Evolutionary conservation across 129 eudicot species (phyloP).

Genomic region (Helianthus tuberosus): DNA sequence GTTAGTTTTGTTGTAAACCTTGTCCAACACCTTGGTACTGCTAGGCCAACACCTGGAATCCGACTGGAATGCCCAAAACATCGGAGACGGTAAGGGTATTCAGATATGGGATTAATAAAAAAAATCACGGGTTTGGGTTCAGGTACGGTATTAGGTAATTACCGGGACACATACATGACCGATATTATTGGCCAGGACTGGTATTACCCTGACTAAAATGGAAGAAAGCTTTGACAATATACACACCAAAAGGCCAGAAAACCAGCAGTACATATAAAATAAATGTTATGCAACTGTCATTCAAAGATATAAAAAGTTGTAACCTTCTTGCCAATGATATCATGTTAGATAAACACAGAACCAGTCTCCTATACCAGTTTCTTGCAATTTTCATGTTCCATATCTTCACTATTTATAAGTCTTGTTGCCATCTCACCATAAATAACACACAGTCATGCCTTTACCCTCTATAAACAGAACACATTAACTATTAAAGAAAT

Average conservation of each 20-base stretch:
- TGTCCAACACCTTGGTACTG: no score
- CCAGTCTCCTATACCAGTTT: slow-evolving; percentile 6
- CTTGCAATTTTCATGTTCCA: slow-evolving; percentile 19
- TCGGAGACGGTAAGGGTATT: no score
- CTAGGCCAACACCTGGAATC: no score
- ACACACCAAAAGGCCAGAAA: slow-evolving; percentile 1
- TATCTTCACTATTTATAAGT: slow-evolving; percentile 4
- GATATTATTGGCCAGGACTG: no score
- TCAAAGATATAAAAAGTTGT: slow-evolving; percentile 6
- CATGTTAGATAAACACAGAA: slow-evolving; percentile 3
- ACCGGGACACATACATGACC: no score
- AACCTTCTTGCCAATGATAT: neutral
- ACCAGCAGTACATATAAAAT: neutral
- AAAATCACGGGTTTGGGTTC: no score
- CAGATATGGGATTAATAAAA: no score
- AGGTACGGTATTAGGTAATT: no score
- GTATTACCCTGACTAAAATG: neutral
- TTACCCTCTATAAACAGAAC: slow-evolving; percentile 6
- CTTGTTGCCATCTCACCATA: slow-evolving; percentile 1
- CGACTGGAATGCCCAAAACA: no score
- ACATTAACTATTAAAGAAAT: neutral
- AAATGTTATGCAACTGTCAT: slow-evolving; percentile 15
- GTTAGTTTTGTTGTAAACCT: no score
- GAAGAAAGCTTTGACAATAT: neutral
- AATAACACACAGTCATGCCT: neutral